Evolutionary conservation across 805 yeast genomes (phyloP), one percentile per base, ranked within the genome.

Genomic region (Kazachstania psychrophila): DNA sequence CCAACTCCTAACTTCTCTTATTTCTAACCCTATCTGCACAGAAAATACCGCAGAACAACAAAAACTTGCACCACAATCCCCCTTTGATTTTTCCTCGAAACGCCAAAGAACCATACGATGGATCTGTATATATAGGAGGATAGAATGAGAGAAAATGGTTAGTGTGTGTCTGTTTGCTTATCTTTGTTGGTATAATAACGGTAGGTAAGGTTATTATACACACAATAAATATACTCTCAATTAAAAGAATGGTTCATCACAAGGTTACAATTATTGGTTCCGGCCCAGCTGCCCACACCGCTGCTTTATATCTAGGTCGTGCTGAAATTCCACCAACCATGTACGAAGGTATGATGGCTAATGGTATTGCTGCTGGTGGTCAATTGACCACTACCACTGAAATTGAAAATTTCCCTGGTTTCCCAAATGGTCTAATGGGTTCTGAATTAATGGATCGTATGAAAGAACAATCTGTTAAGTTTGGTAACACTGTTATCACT

Each of bases 281-380:
- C 38, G 98, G 98, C 52, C 98, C 98, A 39, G 98, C 98, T 40
- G 98, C 96, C 38, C 96, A 92, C 72, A 92, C 98, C 30, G 98
- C 98, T 35, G 98, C 98, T 47, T 85, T 92, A 62, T 92, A 92
- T 64, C 70, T 92, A 38, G 80, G 97, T 22, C 80, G 98, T 65
- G 98, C 98, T 29, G 98, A 92, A 70, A 76, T 87, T 58, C 79
- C 82, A 64, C 96, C 98, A 17, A 78, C 83, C 22, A 64, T 92
- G 51, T 92, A 87, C 66, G 98, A 92, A 68, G 98, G 98, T 55
- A 70, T 89, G 81, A 52, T 68, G 41, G 98, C 98, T 47, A 92
- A 92, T 64, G 98, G 98, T 51, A 74, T 89, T 51, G 98, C 98
- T 37, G 96, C 98, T 19, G 98, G 98, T 54, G 98, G 98, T 43